phyloP scores from a whole-genome alignment of 2,329 filamentous ascomycete genomes.

The Xylariomycetidae sp. region DNA sequence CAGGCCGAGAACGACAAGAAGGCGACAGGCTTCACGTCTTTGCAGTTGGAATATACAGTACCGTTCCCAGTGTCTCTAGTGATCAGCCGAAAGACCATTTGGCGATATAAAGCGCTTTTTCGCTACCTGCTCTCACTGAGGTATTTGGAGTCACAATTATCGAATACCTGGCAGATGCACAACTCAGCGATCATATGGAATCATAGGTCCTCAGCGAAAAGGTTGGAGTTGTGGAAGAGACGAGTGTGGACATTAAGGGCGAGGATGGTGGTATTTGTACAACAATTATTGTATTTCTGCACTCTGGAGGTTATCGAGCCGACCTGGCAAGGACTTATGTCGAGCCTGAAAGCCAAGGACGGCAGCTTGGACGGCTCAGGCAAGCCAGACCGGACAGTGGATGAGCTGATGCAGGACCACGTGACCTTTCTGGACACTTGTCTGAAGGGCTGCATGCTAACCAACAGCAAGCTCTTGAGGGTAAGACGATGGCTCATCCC shows the following conservation, averaged over 20 bases:
- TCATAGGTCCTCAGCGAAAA: constrained; percentile 67
- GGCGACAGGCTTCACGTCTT: constrained; percentile 83
- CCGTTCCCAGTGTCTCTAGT: constrained; percentile 95
- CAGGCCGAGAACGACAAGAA: constrained; percentile 77
- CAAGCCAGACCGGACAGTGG: constrained; percentile 66
- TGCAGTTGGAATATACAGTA: constrained; percentile 90
- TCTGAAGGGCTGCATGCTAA: constrained; percentile 98
- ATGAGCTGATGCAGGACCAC: constrained; percentile 98
- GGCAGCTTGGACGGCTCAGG: constrained; percentile 37
- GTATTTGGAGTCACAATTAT: constrained; percentile 82
- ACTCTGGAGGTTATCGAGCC: constrained; percentile 96
- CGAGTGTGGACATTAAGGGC: constrained; percentile 87
- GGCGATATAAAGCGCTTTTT: constrained; percentile 93
- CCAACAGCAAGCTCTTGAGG: constrained; percentile 88
- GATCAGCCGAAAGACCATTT: constrained; percentile 93
- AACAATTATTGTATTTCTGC: constrained; percentile 95
- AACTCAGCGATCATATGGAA: constrained; percentile 78
- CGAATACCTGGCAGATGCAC: constrained; percentile 85
- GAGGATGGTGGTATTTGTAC: constrained; percentile 94
- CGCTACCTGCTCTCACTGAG: constrained; percentile 87
- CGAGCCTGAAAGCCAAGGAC: constrained; percentile 65
- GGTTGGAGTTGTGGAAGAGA: constrained; percentile 87
- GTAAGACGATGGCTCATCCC: constrained; percentile 49
- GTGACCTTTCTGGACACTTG: constrained; percentile 98
- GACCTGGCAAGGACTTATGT: constrained; percentile 93